A percentile compares a stretch with the other conserved stretches of the same genome.
These are phyloP conservation scores for Pseudogymnoascus sp. DNA, from an alignment of 2,329 filamentous ascomycete genomes.

Conservation along the genomic window DNA sequence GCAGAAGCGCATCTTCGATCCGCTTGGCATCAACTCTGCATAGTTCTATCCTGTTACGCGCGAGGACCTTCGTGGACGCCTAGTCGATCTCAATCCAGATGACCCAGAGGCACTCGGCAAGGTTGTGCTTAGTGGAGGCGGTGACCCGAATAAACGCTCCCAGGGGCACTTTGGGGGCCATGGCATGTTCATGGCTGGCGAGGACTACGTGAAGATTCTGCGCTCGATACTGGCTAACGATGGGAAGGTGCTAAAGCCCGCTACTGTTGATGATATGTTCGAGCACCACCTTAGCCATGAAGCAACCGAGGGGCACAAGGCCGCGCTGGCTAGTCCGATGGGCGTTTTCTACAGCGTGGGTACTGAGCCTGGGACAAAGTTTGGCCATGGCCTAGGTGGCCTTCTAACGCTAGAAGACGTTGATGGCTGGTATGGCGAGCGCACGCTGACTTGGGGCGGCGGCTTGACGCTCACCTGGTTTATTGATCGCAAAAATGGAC, in stretches of 20 bases:
- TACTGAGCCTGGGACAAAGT: slow-evolving; percentile 24
- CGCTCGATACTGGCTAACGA: slow-evolving; percentile 40
- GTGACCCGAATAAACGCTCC: slow-evolving; percentile 11
- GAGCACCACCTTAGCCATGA: slow-evolving; percentile 24
- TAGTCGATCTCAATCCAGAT: slow-evolving; percentile 26
- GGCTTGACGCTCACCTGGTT: slow-evolving; percentile 40
- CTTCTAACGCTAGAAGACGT: slow-evolving; percentile 33
- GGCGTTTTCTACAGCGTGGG: slow-evolving; percentile 32
- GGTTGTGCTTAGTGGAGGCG: slow-evolving; percentile 29
- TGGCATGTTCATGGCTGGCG: slow-evolving; percentile 28
- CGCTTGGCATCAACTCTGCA: slow-evolving; percentile 34
- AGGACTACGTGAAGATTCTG: slow-evolving; percentile 35
- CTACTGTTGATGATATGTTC: slow-evolving; percentile 33
- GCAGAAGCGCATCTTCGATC: slow-evolving; percentile 36
- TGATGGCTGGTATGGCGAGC: slow-evolving; percentile 35
- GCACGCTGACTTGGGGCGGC: slow-evolving; percentile 39
- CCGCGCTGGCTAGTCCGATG: slow-evolving; percentile 25
- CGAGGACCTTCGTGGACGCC: slow-evolving; percentile 18
- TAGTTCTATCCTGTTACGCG: slow-evolving; percentile 31
- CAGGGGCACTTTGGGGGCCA: slow-evolving; percentile 26
- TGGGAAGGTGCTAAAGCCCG: slow-evolving; percentile 35
- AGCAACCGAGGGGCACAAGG: slow-evolving; percentile 22
- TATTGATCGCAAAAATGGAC: slow-evolving; percentile 37
- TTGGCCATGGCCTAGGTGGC: slow-evolving; percentile 35
- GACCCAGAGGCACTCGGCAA: slow-evolving; percentile 30